A percentile compares a stretch with the other conserved stretches of the same genome.
These are phyloP conservation scores for Ganoderma lingzhi DNA, from an alignment of 1,284 basidiomycete genomes.

Conservation along the genomic window DNA sequence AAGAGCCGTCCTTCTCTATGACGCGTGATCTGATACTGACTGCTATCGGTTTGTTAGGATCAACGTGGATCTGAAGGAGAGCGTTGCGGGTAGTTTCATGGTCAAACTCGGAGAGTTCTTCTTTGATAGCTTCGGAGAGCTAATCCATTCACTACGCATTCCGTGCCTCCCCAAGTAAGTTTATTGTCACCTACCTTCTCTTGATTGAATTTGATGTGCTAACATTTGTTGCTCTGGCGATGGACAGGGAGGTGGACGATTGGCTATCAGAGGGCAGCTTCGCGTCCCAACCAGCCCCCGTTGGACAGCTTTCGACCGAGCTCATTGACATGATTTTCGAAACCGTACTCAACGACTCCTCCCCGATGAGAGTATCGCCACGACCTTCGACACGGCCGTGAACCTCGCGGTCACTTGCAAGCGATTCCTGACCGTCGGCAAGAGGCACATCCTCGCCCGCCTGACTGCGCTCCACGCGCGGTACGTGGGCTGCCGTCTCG, in stretches of 20 bases:
- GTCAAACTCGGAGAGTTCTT: neutral
- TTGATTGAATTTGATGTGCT: neutral
- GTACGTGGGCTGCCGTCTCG: constrained; percentile 24
- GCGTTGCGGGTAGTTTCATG: no score
- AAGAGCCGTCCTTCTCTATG: neutral
- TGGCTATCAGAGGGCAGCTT: neutral
- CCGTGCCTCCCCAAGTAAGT: neutral
- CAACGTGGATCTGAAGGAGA: no score
- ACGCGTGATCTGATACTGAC: no score
- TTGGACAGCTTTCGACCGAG: neutral
- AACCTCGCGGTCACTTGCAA: constrained; percentile 24
- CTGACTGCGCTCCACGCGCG: neutral
- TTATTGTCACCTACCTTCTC: no score
- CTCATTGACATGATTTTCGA: constrained; percentile 2
- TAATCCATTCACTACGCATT: neutral
- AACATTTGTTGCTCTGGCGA: neutral
- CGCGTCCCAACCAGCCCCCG: neutral
- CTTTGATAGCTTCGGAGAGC: neutral
- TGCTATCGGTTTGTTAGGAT: no score
- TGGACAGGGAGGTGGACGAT: neutral
- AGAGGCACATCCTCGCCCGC: constrained; percentile 7
- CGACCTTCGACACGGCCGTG: neutral
- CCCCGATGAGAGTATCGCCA: neutral
- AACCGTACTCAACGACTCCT: neutral
- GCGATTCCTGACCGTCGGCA: constrained; percentile 12